Conservation (phyloP, 768 basidiomycete species). For the Boletus huronensis region DNA sequence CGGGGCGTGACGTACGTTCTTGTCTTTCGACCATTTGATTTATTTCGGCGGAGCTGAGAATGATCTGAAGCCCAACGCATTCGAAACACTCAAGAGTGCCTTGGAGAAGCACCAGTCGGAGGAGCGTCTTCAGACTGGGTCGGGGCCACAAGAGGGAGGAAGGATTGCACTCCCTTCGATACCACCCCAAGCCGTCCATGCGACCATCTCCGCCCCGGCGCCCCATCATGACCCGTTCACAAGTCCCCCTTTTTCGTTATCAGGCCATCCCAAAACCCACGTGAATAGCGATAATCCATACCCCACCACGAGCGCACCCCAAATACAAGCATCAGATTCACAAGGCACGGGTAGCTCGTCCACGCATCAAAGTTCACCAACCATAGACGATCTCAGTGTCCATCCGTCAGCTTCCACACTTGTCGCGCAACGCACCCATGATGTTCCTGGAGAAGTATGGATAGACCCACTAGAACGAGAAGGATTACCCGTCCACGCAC, state of each 20-base stretch:
- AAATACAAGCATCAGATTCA: conserved; percentile 5
- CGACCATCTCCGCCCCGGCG: neutral
- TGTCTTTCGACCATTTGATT: neutral
- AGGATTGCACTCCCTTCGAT: conserved; percentile 6
- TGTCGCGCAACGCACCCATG: conserved; percentile 28
- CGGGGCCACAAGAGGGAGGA: neutral
- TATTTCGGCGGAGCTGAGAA: neutral
- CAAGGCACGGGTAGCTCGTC: conserved; percentile 2
- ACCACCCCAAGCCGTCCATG: neutral
- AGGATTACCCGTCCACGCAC: conserved; percentile 50
- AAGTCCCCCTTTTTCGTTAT: neutral
- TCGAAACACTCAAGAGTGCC: conserved; percentile 46
- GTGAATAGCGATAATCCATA: conserved; percentile 21
- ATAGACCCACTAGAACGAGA: conserved; percentile 63
- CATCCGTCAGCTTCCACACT: conserved; percentile 14
- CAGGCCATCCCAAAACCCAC: neutral
- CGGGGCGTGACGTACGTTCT: conserved; percentile 48
- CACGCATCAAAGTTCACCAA: conserved; percentile 7
- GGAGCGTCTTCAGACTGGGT: conserved; percentile 2
- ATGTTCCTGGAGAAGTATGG: conserved; percentile 50
- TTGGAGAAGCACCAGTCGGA: conserved; percentile 47
- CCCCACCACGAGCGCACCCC: neutral
- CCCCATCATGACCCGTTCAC: conserved; percentile 4
- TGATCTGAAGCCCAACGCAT: conserved; percentile 41
- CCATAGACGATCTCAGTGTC: neutral